Percentiles rank a stretch among this genome's conserved stretches.
Evolutionary conservation across 306 rosid species (phyloP).

Genomic region (Begonia loranthoides): DNA sequence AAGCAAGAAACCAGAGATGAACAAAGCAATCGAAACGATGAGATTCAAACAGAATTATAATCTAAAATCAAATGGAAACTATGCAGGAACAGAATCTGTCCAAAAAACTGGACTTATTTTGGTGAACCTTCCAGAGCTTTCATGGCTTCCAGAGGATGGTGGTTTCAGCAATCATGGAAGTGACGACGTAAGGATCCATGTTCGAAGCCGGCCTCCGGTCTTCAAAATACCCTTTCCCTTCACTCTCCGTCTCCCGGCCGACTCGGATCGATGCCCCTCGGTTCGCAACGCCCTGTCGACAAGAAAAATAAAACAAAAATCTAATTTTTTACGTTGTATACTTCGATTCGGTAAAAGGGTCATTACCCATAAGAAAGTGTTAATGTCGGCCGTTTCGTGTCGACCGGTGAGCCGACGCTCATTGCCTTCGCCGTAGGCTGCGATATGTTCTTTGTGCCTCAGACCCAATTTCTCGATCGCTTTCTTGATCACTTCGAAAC

Average conservation of each 20-base stretch:
- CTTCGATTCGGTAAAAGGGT: neutral
- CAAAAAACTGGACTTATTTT: too few relatives aligned
- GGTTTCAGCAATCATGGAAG: slow-evolving; percentile 2
- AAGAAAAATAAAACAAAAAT: neutral
- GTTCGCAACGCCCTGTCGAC: neutral
- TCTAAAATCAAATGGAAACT: too few relatives aligned
- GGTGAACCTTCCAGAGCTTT: neutral
- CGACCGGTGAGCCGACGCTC: slow-evolving; percentile 1
- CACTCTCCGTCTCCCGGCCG: neutral
- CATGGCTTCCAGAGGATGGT: slow-evolving; percentile 1
- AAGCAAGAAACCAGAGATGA: too few relatives aligned
- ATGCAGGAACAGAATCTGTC: too few relatives aligned
- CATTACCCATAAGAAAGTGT: neutral
- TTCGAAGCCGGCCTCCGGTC: slow-evolving; percentile 1
- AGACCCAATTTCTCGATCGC: neutral
- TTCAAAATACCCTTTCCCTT: slow-evolving; percentile 1
- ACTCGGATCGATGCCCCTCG: slow-evolving; percentile 1
- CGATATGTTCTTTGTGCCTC: slow-evolving; percentile 1
- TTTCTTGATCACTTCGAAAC: neutral
- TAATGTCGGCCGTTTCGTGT: neutral
- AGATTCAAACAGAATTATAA: too few relatives aligned
- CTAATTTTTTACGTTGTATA: too few relatives aligned
- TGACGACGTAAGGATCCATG: slow-evolving; percentile 1
- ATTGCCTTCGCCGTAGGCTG: slow-evolving; percentile 1
- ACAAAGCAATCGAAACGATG: too few relatives aligned